phyloP scores from a whole-genome alignment of 2,329 filamentous ascomycete species.

The Sporothrix curviconia region DNA sequence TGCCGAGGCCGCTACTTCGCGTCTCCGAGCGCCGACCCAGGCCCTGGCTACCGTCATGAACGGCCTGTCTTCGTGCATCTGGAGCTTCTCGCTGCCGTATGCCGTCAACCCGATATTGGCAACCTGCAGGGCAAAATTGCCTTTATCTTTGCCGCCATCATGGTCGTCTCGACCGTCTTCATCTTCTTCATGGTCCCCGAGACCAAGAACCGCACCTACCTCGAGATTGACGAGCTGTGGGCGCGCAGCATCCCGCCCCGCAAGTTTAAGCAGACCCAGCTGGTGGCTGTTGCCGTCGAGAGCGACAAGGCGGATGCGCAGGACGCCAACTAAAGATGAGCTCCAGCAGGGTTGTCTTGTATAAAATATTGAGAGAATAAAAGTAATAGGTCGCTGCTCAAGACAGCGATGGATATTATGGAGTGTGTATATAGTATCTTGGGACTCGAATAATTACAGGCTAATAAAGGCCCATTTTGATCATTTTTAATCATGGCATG shows the following conservation, averaged over 20 bases:
- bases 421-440: no score
- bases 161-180: constrained; percentile 17
- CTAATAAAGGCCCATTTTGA: no score
- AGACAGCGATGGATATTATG: no score
- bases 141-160: constrained; percentile 24
- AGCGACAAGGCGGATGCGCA: background rate
- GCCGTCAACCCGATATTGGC: constrained; percentile 19
- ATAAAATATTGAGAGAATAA: no score
- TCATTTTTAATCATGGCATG: no score
- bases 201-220: constrained; percentile 22
- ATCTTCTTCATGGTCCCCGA: constrained; percentile 21
- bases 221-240: constrained; percentile 22
- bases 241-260: background rate
- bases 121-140: constrained; percentile 19
- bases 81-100: constrained; percentile 17
- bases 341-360: no score
- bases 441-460: no score
- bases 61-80: constrained; percentile 14
- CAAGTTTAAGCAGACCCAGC: constrained; percentile 3
- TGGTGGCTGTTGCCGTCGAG: background rate
- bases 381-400: no score
- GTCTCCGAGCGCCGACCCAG: constrained; percentile 17
- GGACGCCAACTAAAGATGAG: no score
- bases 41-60: constrained; percentile 14
- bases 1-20: constrained; percentile 16